Evolutionary conservation across 305 asterid species (phyloP), one percentile per base, ranked within the genome.

Genomic region (Fraxinus baroniana): DNA sequence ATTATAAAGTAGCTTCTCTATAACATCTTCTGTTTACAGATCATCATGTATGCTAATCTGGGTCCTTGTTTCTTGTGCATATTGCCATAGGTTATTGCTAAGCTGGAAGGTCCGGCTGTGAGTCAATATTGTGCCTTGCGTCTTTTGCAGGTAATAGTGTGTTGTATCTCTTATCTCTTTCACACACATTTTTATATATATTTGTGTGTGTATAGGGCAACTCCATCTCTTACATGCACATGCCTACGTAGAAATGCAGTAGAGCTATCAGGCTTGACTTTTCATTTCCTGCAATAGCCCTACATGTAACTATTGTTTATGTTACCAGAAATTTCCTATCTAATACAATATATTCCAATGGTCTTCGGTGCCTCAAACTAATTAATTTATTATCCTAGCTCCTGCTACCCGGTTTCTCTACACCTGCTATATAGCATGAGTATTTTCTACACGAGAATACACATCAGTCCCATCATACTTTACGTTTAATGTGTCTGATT

Each of bases 91-190:
- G 99, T 96, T 83, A 96, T 96, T 83, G 99, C 98, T 55, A 96
- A 96, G 89, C 99, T 96, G 87, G 99, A 96, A 89, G 97, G 98
- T 86, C 93, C 96, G 68, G 95, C 98, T 84, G 98, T 93, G 83
- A 96, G 99, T 85, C 98, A 96, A 84, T 92, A 93, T 83, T 94
- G 95, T 87, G 99, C 99, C 80, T 83, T 96, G 89, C 97, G 97
- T 76, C 91, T 96, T 46, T 88, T 96, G 85, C 98, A 96, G 97
- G 99, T 96, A 86, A 90, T 84, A 68, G 52, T 76, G 62, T 66
- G 82, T 82, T 80, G 75, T 74, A 33, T 72, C 64, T 77, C 77
- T 81, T 74, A 0, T 57, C 68, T 57, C 76, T 83, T 83, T 60
- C 57, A 60, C 17, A 71, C 41, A 60, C 78, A 46, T 32, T 18